A percentile compares a stretch with the other conserved stretches of the same genome.
phyloP scores from a whole-genome alignment of 1,284 basidiomycete species.

The Blastosporella zonata region DNA sequence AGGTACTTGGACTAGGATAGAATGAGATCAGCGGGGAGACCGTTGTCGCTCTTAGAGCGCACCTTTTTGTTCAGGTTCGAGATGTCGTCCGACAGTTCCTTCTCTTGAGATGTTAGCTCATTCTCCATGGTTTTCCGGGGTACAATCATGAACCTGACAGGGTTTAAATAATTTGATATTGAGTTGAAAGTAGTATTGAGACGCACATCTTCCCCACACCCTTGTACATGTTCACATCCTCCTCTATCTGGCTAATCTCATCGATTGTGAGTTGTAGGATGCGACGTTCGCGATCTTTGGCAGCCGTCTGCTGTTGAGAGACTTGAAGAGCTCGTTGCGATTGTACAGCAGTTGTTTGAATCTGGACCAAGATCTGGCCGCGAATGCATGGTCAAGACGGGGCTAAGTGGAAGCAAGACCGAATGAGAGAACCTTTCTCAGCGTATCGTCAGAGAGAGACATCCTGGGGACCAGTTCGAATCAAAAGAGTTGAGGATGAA shows the following conservation, averaged over 20 bases:
- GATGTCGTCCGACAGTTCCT: slow-evolving; percentile 79
- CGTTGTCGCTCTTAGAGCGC: slow-evolving; percentile 7
- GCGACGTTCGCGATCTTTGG: slow-evolving; percentile 82
- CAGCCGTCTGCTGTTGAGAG: slow-evolving; percentile 68
- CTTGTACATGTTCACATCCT: slow-evolving; percentile 79
- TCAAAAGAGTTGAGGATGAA: slow-evolving; percentile 1
- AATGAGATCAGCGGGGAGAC: not conserved
- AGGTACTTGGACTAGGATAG: slow-evolving; percentile 75
- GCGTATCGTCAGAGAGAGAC: slow-evolving; percentile 84
- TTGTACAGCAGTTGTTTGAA: slow-evolving; percentile 81
- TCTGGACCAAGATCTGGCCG: slow-evolving; percentile 81
- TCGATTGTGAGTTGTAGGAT: slow-evolving; percentile 86
- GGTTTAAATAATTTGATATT: slow-evolving; percentile 6
- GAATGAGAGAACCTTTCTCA: slow-evolving; percentile 63
- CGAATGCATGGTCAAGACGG: slow-evolving; percentile 17
- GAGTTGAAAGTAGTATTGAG: slow-evolving; percentile 1
- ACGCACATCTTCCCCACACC: slow-evolving; percentile 90
- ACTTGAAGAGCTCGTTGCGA: slow-evolving; percentile 75
- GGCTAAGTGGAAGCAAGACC: slow-evolving; percentile 13
- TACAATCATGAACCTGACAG: slow-evolving; percentile 82
- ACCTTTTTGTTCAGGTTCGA: slow-evolving; percentile 79
- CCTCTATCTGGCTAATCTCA: slow-evolving; percentile 64
- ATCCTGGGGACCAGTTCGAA: slow-evolving; percentile 37
- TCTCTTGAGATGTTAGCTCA: slow-evolving; percentile 72
- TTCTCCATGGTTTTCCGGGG: slow-evolving; percentile 77